These are phyloP conservation scores for Bacidia gigantensis DNA, from an alignment of 495 filamentous ascomycete species.

Conservation along the genomic window DNA sequence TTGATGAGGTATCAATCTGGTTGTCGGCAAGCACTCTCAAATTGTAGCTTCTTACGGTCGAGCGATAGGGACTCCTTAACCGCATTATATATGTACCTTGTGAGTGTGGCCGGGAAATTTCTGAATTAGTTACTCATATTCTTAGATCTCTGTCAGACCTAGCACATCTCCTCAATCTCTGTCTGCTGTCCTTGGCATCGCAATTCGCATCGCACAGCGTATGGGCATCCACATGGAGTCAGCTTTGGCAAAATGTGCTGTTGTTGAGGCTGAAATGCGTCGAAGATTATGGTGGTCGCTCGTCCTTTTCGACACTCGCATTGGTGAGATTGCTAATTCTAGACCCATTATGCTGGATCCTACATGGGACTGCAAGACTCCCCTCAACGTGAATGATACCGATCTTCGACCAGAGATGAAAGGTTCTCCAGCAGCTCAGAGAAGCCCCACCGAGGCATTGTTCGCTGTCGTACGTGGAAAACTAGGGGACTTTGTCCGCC, in stretches of 20 bases:
- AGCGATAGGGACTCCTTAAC: constrained; percentile 42
- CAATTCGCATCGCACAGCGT: constrained; percentile 40
- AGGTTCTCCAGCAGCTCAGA: constrained; percentile 22
- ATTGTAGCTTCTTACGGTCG: constrained; percentile 30
- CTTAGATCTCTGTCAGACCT: constrained; percentile 36
- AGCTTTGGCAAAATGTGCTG: constrained; percentile 17
- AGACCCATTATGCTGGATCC: constrained; percentile 29
- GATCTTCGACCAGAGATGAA: constrained; percentile 41
- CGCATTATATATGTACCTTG: constrained; percentile 46
- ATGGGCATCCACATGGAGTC: constrained; percentile 40
- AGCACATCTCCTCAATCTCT: constrained; percentile 37
- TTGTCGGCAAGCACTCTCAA: constrained; percentile 42
- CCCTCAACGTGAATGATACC: constrained; percentile 43
- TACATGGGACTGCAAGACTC: constrained; percentile 41
- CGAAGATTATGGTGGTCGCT: constrained; percentile 49
- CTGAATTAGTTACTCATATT: constrained; percentile 15
- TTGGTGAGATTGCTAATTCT: constrained; percentile 31
- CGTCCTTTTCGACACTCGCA: constrained; percentile 36
- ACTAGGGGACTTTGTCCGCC: constrained; percentile 34
- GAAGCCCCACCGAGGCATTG: constrained; percentile 33
- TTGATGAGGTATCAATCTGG: constrained; percentile 34
- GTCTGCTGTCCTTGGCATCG: constrained; percentile 38
- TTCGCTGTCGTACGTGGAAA: constrained; percentile 37
- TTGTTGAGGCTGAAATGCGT: constrained; percentile 43
- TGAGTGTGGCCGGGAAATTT: constrained; percentile 21